Evolutionary conservation across 176 grass and related monocot species (phyloP).

Genomic region (Coix lacrymajobi): DNA sequence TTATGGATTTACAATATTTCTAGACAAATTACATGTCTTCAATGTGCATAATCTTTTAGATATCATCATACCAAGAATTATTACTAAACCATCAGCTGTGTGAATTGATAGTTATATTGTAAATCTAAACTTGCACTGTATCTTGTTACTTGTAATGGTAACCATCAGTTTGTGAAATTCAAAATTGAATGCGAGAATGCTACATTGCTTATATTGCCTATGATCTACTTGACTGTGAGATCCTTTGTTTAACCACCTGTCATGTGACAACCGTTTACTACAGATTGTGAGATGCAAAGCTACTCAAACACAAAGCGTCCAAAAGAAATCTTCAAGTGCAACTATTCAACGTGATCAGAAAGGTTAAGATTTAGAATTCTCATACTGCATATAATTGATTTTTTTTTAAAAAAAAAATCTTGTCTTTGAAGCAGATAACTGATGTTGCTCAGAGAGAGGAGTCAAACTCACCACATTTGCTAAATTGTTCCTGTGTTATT

Average conservation of each 20-base stretch:
- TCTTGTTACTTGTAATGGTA: constrained; percentile 1
- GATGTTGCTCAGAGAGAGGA: neutral
- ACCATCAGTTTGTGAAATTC: neutral
- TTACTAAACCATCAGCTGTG: neutral
- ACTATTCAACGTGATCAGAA: constrained; percentile 47
- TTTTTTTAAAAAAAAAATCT: neutral
- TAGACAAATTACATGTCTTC: neutral
- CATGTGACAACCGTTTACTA: neutral
- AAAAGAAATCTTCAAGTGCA: constrained; percentile 47
- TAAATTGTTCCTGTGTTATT: neutral
- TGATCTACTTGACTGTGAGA: neutral
- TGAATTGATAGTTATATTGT: neutral
- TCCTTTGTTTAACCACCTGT: neutral
- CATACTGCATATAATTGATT: neutral
- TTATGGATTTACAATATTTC: neutral
- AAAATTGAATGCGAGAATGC: neutral
- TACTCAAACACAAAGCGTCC: constrained; percentile 50
- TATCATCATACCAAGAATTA: neutral
- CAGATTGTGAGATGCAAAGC: constrained; percentile 41
- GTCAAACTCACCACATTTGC: neutral
- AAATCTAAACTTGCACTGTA: neutral
- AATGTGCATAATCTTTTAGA: neutral
- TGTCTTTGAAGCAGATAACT: neutral
- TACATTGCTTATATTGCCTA: neutral
- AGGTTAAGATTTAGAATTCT: constrained; percentile 10